Percentiles rank a stretch among this genome's conserved stretches.
Evolutionary conservation across 2,329 filamentous ascomycete species (phyloP).

Genomic region (Colletotrichum euphorbiae): DNA sequence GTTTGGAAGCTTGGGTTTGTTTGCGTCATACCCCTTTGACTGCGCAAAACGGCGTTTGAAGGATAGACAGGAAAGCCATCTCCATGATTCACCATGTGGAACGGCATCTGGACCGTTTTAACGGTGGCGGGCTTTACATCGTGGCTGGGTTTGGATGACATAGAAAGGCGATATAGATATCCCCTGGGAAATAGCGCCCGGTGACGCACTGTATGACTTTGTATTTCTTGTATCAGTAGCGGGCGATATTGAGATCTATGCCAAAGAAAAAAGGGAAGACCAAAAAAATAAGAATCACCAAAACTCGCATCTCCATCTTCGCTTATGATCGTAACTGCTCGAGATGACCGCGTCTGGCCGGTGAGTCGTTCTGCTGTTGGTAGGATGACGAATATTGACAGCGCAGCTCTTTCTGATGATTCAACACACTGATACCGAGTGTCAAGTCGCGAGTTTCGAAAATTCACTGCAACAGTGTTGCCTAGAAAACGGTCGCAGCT

Average conservation of each 20-base stretch:
- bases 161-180: conserved; percentile 24
- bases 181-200: background rate
- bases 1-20: conserved; percentile 15
- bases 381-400: too few relatives aligned
- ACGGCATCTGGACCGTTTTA: conserved; percentile 32
- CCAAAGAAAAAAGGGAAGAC: background rate
- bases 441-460: too few relatives aligned
- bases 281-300: background rate
- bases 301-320: background rate
- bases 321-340: too few relatives aligned
- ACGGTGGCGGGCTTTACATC: conserved; percentile 17
- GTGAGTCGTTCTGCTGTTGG: too few relatives aligned
- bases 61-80: conserved; percentile 24
- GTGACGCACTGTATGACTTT: conserved; percentile 28
- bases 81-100: conserved; percentile 15
- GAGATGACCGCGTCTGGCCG: too few relatives aligned
- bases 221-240: conserved; percentile 18
- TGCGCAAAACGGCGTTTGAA: conserved; percentile 37
- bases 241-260: background rate
- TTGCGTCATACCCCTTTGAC: conserved; percentile 40
- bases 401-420: too few relatives aligned
- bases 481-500: too few relatives aligned
- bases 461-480: too few relatives aligned
- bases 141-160: conserved; percentile 25
- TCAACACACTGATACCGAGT: too few relatives aligned